Conservation (phyloP, 176 grass and related monocot genomes). For the Urochloa ruziziensis region DNA sequence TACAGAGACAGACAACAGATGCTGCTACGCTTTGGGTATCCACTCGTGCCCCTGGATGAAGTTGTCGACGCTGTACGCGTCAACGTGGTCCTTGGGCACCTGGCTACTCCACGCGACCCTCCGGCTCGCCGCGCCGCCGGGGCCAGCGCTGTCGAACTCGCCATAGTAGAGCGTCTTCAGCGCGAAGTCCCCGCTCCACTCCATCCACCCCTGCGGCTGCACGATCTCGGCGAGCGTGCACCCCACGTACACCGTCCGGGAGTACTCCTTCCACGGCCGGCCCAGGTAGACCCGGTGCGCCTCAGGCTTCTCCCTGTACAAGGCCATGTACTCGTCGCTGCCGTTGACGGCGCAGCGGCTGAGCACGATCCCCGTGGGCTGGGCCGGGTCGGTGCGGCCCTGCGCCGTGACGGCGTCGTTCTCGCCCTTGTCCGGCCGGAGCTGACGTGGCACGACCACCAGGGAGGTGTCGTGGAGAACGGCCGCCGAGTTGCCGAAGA, state of each 20-base stretch:
- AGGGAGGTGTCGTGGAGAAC: constrained; percentile 60
- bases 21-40: constrained; percentile 49
- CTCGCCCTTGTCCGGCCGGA: constrained; percentile 71
- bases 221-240: constrained; percentile 71
- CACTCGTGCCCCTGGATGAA: constrained; percentile 84
- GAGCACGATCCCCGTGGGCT: constrained; percentile 89
- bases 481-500: constrained; percentile 88
- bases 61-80: constrained; percentile 63
- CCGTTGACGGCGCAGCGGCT: constrained; percentile 66
- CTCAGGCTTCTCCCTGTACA: constrained; percentile 46
- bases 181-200: constrained; percentile 79
- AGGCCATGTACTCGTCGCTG: constrained; percentile 79
- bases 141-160: constrained; percentile 65
- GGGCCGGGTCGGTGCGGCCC: constrained; percentile 87
- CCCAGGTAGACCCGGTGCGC: constrained; percentile 76
- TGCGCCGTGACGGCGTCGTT: constrained; percentile 78
- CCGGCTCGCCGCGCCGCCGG: constrained; percentile 32
- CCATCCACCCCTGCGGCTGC: constrained; percentile 72
- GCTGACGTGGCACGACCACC: constrained; percentile 63
- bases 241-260: constrained; percentile 68
- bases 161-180: constrained; percentile 84
- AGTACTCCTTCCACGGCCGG: constrained; percentile 94
- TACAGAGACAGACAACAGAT: no score
- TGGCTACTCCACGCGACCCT: constrained; percentile 82
- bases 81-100: constrained; percentile 69